Conservation (phyloP, 108 stramenopile genomes). For the Bacterosira constricta region DNA sequence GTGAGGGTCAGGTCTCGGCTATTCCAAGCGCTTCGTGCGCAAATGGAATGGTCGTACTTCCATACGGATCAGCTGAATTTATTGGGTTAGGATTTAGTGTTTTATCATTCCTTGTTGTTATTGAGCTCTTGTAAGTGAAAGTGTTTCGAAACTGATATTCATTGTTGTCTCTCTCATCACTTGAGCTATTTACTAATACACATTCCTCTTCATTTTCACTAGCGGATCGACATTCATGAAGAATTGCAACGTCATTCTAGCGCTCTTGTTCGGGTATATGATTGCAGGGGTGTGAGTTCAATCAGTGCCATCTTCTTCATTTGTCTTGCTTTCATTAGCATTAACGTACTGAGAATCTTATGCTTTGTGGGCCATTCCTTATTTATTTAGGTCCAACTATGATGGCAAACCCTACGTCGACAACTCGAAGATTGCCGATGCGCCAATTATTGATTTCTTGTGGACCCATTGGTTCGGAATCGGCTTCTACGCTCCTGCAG, state of each 20-base stretch:
- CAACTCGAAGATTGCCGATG: slow-evolving; percentile 22
- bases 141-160: too few species aligned
- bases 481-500: slow-evolving; percentile 48
- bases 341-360: too few species aligned
- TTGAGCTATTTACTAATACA: too few species aligned
- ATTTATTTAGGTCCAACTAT: too few species aligned
- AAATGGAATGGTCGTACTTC: slow-evolving; percentile 46
- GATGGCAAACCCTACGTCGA: slow-evolving; percentile 29
- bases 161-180: too few species aligned
- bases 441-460: slow-evolving; percentile 44
- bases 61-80: slow-evolving; percentile 62
- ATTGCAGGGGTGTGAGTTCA: slow-evolving; percentile 43
- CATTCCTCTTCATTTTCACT: neutral
- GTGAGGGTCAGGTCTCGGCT: slow-evolving; percentile 12
- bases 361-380: too few species aligned
- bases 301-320: too few species aligned
- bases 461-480: slow-evolving; percentile 59
- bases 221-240: slow-evolving; percentile 64
- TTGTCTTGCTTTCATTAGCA: too few species aligned
- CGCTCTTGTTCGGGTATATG: slow-evolving; percentile 53
- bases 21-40: slow-evolving; percentile 53
- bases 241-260: slow-evolving; percentile 69
- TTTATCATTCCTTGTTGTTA: slow-evolving; percentile 53
- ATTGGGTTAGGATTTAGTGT: slow-evolving; percentile 68
- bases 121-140: slow-evolving; percentile 49